Evolutionary conservation across 768 basidiomycete species (phyloP).

Genomic region (Tremella mesenterica): DNA sequence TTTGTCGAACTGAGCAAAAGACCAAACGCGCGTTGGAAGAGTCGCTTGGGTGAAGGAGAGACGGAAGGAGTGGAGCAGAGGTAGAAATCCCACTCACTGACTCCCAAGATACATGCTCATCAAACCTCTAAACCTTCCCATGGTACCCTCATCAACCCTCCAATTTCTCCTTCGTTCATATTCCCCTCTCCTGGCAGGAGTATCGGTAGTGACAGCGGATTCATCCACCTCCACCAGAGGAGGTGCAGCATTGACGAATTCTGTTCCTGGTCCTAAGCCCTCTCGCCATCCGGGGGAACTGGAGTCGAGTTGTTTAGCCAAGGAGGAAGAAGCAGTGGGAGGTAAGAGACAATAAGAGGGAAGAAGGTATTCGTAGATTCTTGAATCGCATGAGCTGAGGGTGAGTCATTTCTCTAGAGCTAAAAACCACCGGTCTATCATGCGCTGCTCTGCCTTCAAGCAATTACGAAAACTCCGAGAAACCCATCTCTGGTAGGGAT

Average conservation of each 20-base stretch:
- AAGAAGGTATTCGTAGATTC: constrained; percentile 95
- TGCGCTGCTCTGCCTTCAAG: no score
- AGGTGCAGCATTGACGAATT: constrained; percentile 46
- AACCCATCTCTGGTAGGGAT: no score
- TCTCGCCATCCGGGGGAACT: constrained; percentile 60
- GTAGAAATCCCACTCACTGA: constrained; percentile 49
- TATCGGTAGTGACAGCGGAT: background rate
- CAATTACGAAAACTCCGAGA: no score
- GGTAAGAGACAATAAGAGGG: constrained; percentile 88
- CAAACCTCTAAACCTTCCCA: constrained; percentile 54
- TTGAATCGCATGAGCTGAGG: constrained; percentile 78
- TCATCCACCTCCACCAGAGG: constrained; percentile 2
- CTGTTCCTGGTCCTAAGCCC: constrained; percentile 45
- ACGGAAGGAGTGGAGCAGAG: no score
- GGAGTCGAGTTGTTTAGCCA: constrained; percentile 44
- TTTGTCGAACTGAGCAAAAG: no score
- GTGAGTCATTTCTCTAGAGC: no score
- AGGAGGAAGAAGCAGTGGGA: constrained; percentile 65
- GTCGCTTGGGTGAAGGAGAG: no score
- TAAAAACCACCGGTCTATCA: no score
- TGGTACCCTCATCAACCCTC: constrained; percentile 53
- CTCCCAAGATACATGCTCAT: constrained; percentile 69
- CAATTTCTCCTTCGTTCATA: constrained; percentile 49
- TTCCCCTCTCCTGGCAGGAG: constrained; percentile 23
- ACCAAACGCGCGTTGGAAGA: no score